Conservation (phyloP, 768 basidiomycete genomes). For the Cubamyces sp. region DNA sequence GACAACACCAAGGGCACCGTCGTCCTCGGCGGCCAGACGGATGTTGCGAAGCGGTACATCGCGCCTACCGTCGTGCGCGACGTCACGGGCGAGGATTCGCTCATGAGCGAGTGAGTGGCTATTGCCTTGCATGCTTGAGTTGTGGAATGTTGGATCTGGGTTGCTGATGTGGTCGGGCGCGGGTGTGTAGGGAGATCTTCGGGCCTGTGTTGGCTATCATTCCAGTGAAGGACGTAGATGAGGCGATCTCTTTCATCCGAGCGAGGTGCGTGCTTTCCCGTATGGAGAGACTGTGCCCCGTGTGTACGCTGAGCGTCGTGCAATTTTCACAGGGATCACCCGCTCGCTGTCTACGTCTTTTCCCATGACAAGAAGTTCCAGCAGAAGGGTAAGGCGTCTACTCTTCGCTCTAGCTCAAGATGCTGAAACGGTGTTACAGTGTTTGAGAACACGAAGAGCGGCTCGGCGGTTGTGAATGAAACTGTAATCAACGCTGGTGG, state of each 20-base stretch:
- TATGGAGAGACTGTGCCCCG: not conserved
- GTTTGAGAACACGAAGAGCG: constrained; percentile 70
- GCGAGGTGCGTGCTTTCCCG: constrained; percentile 50
- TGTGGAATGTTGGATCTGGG: not conserved
- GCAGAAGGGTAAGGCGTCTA: constrained; percentile 51
- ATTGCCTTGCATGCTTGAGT: not conserved
- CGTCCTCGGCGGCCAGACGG: constrained; percentile 64
- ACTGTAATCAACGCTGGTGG: constrained; percentile 61
- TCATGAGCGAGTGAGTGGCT: constrained; percentile 72
- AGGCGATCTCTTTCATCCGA: constrained; percentile 72
- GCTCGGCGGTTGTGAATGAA: constrained; percentile 73
- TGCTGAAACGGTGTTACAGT: constrained; percentile 43
- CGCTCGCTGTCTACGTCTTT: constrained; percentile 81
- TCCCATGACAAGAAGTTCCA: constrained; percentile 61
- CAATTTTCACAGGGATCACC: constrained; percentile 55
- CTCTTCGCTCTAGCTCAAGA: not conserved
- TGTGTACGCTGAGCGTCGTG: not conserved
- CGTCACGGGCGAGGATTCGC: constrained; percentile 62
- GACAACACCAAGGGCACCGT: constrained; percentile 68
- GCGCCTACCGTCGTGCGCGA: constrained; percentile 74
- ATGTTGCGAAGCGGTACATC: constrained; percentile 62
- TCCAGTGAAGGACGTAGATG: constrained; percentile 69
- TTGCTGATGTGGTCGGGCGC: too few species aligned
- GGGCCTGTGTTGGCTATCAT: constrained; percentile 82
- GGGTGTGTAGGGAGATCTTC: constrained; percentile 68